Evolutionary conservation across 352 stramenopile species (phyloP), one percentile per base, ranked within the genome.

Genomic region (Phytophthora kernoviae): DNA sequence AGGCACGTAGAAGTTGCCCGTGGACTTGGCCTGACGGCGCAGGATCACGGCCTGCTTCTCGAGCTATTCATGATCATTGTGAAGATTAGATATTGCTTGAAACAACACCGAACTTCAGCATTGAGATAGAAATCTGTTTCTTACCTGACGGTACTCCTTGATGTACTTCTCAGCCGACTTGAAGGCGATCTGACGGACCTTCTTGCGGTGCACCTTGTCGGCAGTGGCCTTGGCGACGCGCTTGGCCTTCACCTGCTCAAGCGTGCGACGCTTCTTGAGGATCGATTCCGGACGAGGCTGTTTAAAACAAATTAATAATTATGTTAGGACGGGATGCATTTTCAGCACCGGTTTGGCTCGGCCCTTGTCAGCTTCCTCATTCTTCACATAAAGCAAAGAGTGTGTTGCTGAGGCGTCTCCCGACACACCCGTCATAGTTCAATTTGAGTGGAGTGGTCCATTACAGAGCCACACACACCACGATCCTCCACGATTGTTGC

Each of bases 111-210:
- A 21, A 8, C 8, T 22, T 20, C 51, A 11, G n/a, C 11, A 39
- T 1, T 52, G 63, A 32, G 4, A 50, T 11, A 47, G 36, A 33
- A 43, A 7, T 17, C 27, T 18, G 20, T 8, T 39, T 53, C 59
- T 82, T 75, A 96, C 81, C 59, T 90, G 81, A 46, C 90, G 90
- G 94, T 99, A 99, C 78, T 99, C 97, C 69, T 98, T 98, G 51
- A 98, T 84, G 84, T 99, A 99, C 84, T 99, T 98, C 78, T 99
- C 93, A n/a, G 97, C 96, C 49, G 88, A 93, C 74, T 97, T 97
- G 79, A 98, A 97, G 37, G 86, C 86, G 65, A 94, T 94, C 72
- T 92, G 79, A 65, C 84, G 84, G 53, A 94, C 86, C 74, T 94
- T 91, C 69, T 88, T 85, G 71, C 86, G 81, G 84, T 94, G 85